A percentile compares a stretch with the other conserved stretches of the same genome.
phyloP scores from a whole-genome alignment of 345 rosid species.

The Brassica juncea region DNA sequence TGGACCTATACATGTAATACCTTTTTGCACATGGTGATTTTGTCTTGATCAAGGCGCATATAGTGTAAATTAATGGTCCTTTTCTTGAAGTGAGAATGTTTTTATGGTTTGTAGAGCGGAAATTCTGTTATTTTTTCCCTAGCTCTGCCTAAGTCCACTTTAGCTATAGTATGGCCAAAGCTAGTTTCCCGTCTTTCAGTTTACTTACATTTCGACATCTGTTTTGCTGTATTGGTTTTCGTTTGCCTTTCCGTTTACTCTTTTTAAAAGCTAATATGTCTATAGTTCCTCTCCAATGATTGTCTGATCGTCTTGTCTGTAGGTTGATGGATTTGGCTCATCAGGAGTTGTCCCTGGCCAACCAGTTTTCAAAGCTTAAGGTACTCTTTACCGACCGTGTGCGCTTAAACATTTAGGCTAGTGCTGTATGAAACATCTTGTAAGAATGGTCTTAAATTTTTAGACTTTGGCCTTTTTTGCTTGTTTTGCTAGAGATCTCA shows the following conservation, averaged over 20 bases:
- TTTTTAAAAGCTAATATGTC: constrained; percentile 14
- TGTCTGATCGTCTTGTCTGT: constrained; percentile 27
- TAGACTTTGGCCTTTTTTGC: background rate
- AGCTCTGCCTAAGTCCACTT: background rate
- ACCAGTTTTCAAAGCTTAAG: constrained; percentile 88
- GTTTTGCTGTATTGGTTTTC: constrained; percentile 2
- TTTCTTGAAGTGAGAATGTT: constrained; percentile 9
- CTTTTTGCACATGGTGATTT: constrained; percentile 24
- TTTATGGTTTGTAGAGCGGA: constrained; percentile 16
- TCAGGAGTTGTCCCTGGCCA: constrained; percentile 84
- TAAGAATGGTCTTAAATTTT: background rate
- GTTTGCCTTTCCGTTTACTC: background rate
- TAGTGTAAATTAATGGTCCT: constrained; percentile 12
- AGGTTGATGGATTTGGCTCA: constrained; percentile 92
- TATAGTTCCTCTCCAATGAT: constrained; percentile 14
- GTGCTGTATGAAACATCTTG: background rate
- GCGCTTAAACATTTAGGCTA: constrained; percentile 4
- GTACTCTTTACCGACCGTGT: constrained; percentile 42
- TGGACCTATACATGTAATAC: constrained; percentile 88
- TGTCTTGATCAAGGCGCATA: constrained; percentile 7
- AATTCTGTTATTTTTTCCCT: constrained; percentile 17
- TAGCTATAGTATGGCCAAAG: constrained; percentile 11
- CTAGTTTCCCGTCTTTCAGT: constrained; percentile 3
- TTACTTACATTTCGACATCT: constrained; percentile 3
- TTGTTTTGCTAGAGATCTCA: constrained; percentile 6